These are phyloP conservation scores for Plasmodium malariae DNA, from an alignment of 169 alveolate species.

Conservation along the genomic window DNA sequence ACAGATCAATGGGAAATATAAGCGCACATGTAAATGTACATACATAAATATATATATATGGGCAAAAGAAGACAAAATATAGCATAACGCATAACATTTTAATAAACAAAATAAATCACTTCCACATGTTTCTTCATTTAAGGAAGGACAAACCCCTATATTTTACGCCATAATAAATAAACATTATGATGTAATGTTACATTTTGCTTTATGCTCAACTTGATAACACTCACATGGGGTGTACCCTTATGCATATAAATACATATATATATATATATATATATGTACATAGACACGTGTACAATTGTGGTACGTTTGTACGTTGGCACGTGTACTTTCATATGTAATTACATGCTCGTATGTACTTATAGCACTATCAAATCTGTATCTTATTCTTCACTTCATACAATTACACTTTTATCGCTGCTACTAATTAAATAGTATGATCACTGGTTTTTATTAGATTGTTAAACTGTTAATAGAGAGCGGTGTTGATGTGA, in stretches of 20 bases:
- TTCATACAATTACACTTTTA: too few species aligned
- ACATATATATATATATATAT: background rate
- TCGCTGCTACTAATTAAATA: too few species aligned
- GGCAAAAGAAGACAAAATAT: background rate
- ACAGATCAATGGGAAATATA: too few species aligned
- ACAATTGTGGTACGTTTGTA: background rate
- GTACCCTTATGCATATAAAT: background rate
- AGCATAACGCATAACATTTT: background rate
- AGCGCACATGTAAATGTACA: too few species aligned
- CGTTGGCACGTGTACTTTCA: background rate
- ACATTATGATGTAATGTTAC: constrained; percentile 57
- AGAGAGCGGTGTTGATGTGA: constrained; percentile 70
- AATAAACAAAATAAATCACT: background rate
- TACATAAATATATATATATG: background rate
- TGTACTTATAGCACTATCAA: too few species aligned
- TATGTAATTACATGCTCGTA: too few species aligned
- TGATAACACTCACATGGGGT: background rate
- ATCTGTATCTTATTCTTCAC: too few species aligned
- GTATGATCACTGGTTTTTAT: background rate
- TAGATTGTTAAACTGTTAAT: constrained; percentile 46
- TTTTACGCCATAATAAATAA: constrained; percentile 68
- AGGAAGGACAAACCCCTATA: constrained; percentile 70
- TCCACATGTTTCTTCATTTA: background rate
- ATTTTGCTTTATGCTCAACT: background rate
- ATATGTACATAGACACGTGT: background rate